Evolutionary conservation across 2,329 filamentous ascomycete species (phyloP), one percentile per base, ranked within the genome.

Genomic region (Aspergillus persii): DNA sequence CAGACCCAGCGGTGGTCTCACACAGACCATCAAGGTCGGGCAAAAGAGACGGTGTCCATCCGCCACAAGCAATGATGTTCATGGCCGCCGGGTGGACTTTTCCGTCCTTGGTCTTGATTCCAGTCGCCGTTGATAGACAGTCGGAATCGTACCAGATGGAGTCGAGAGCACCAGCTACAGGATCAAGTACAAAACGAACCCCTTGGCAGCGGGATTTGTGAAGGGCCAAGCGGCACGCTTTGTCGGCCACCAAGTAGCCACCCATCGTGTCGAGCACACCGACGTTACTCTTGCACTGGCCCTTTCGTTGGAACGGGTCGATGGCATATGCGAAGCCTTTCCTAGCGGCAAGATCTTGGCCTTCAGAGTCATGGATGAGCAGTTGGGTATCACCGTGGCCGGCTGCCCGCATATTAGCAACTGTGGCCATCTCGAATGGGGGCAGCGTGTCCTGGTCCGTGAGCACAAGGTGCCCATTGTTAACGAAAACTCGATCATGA

Each of bases 1-100:
- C 78, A 0, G 75, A 77, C 0, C 81, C 81, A 0, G 76, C 79
- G 0, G 82, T 83, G 0, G 81, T 76, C 64, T 84, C 81, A n/a
- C 76, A 74, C 0, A 83, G 65, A 0, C 69, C 68, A 48, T 80
- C 76, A 0, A 80, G 65, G 8, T 74, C 65, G 0, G 79, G 77
- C 1, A 81, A 53, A 1, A 82, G 61, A 2, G 70, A 65, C 0
- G 79, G 79, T 0, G 79, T 81, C 75, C 78, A 80, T 1, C 76
- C 75, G 1, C 80, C 80, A 52, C 76, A 76, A 0, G 79, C 78
- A 36, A 81, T 62, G 46, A 81, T 69, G 3, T 70, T 72, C 8
- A 79, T 50, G 1, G 58, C 64, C 0, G 78, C 74, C 1, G 18
- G 6, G 55, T 80, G 74, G 0, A 54, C 46, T 36, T 63, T 63